These are phyloP conservation scores for Nectriaceae sp. DNA, from an alignment of 2,329 filamentous ascomycete genomes.

Conservation along the genomic window DNA sequence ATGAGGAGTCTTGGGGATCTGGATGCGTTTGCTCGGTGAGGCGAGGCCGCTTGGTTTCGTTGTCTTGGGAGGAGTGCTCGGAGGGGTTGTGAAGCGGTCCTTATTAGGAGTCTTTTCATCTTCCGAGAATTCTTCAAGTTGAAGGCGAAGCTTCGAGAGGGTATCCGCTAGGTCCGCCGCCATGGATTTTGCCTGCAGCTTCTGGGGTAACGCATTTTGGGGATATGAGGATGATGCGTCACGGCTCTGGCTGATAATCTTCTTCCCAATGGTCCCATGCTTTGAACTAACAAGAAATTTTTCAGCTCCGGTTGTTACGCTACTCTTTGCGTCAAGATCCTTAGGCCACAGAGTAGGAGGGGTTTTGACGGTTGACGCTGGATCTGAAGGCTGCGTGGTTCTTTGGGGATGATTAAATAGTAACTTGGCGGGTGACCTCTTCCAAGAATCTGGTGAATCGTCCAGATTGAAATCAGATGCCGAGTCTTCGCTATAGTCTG, in stretches of 20 bases:
- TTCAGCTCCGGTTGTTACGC: not conserved
- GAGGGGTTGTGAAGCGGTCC: conserved; percentile 22
- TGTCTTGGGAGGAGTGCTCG: conserved; percentile 19
- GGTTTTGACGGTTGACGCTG: conserved; percentile 5
- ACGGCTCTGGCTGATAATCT: no score
- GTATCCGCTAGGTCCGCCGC: conserved; percentile 24
- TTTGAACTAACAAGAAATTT: not conserved
- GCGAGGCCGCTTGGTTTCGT: conserved; percentile 20
- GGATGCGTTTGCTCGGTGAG: conserved; percentile 34
- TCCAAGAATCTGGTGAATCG: conserved; percentile 10
- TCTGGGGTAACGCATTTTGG: not conserved
- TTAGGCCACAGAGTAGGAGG: conserved; percentile 7
- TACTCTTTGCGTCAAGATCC: not conserved
- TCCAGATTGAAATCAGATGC: conserved; percentile 18
- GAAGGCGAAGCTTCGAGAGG: conserved; percentile 25
- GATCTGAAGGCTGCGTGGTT: not conserved
- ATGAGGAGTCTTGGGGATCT: conserved; percentile 57
- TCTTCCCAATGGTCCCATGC: no score
- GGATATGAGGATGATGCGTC: no score
- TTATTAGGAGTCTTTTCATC: conserved; percentile 7
- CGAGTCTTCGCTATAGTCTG: conserved; percentile 12
- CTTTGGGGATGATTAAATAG: not conserved
- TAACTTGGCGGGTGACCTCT: conserved; percentile 3
- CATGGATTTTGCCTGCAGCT: conserved; percentile 6
- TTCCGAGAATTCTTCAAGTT: conserved; percentile 1